A percentile compares a stretch with the other conserved stretches of the same genome.
Conservation (phyloP, 2,329 filamentous ascomycete species). For the Monilinia fructigena region DNA sequence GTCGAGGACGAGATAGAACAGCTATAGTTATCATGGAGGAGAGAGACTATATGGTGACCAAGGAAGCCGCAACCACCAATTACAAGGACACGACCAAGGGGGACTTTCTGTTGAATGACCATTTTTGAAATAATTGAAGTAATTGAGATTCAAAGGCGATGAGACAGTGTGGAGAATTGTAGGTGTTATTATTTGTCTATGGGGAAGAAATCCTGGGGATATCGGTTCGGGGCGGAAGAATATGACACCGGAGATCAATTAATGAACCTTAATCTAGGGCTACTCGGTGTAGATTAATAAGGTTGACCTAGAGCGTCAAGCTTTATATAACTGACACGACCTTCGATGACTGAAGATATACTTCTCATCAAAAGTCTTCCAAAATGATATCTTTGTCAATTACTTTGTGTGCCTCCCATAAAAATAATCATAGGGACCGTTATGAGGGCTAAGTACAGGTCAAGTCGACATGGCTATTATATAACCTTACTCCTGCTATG, state of each 20-base stretch:
- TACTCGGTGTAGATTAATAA: too few species aligned
- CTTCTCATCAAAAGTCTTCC: too few species aligned
- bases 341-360: too few species aligned
- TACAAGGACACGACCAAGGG: slow-evolving; percentile 69
- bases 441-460: too few species aligned
- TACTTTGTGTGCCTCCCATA: too few species aligned
- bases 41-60: slow-evolving; percentile 76
- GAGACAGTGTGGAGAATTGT: slow-evolving; percentile 1
- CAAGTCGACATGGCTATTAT: too few species aligned
- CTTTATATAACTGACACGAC: too few species aligned
- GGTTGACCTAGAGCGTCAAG: too few species aligned
- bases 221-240: slow-evolving; percentile 10
- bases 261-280: too few species aligned
- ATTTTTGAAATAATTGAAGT: slow-evolving; percentile 10
- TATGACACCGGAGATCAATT: not conserved
- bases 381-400: too few species aligned
- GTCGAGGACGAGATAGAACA: slow-evolving; percentile 66
- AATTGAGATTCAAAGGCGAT: not conserved
- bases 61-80: slow-evolving; percentile 84
- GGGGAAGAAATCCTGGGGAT: slow-evolving; percentile 12
- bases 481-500: too few species aligned
- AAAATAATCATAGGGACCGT: too few species aligned
- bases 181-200: not conserved
- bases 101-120: slow-evolving; percentile 26
- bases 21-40: slow-evolving; percentile 58